Evolutionary conservation across 2,329 filamentous ascomycete genomes (phyloP), one percentile per base, ranked within the genome.

Genomic region (Leptodontidium sp.): DNA sequence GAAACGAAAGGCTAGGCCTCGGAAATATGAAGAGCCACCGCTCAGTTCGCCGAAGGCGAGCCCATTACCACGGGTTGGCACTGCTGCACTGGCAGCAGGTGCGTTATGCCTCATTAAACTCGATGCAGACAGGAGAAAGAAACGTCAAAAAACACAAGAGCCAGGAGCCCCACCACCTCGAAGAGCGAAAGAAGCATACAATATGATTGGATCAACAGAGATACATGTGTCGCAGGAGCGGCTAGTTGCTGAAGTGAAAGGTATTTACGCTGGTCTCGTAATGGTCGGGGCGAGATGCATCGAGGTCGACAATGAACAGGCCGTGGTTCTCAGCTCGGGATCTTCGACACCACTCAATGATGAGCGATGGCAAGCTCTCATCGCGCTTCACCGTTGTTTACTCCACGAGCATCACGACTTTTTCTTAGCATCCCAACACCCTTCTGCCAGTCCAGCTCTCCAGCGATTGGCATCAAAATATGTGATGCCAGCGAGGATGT

Each of bases 401-500:
- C 81, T 97, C 0, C 89, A 96, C 70, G 93, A 97, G 69, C 91
- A 95, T 68, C 91, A 94, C 68, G 93, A 95, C 70, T 95, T 95
- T 75, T 94, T 98, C 68, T 82, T 97, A 0, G 94, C 94, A 0
- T 92, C 89, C 0, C 94, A 98, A 73, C 94, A 98, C 76, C 94
- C 93, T 0, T 91, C 90, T 0, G 93, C 93, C 0, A 91, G 86
- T 32, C 84, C 85, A 0, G 88, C 90, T 0, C 78, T 98, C 0
- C 85, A 87, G 2, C 83, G 88, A 0, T 79, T 98, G 0, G 91
- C 94, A 0, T 86, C 86, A 0, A 95, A 96, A 70, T 97, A 97
- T 74, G 89, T 90, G 0, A 98, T 98, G 93, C 94, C 94, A 0
- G 93, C 93, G 0, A 84, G 94, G 0, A 96, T 98, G 92, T 98